These are phyloP conservation scores for Litchi chinensis DNA, from an alignment of 345 rosid genomes.

Conservation along the genomic window DNA sequence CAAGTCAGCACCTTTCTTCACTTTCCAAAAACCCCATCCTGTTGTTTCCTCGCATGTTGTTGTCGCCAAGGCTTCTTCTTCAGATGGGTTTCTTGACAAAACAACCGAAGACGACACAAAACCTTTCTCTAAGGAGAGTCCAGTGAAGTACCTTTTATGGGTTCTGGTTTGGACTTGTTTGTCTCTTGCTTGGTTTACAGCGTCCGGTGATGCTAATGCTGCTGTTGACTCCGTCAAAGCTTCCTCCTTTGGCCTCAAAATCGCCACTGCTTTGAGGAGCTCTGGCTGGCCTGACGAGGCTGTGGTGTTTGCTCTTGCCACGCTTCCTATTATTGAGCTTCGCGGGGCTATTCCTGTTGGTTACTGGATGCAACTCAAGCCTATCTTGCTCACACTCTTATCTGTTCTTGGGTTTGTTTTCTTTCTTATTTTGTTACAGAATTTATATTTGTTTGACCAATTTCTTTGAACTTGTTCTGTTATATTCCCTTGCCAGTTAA, in stretches of 20 bases:
- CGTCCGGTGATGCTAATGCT: slow-evolving; percentile 80
- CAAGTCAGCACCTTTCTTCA: slow-evolving; percentile 25
- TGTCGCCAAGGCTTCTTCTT: slow-evolving; percentile 26
- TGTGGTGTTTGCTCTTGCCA: slow-evolving; percentile 88
- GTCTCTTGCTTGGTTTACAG: slow-evolving; percentile 78
- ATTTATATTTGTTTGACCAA: not conserved
- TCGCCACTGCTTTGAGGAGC: slow-evolving; percentile 64
- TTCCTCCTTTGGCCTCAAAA: slow-evolving; percentile 72
- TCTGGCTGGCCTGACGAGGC: slow-evolving; percentile 85
- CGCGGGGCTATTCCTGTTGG: slow-evolving; percentile 98
- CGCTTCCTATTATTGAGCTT: slow-evolving; percentile 88
- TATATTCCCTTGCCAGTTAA: not conserved
- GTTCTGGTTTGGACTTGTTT: slow-evolving; percentile 73
- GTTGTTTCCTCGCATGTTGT: slow-evolving; percentile 11
- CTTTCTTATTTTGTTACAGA: slow-evolving; percentile 6
- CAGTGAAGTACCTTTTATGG: slow-evolving; percentile 52
- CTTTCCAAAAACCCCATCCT: slow-evolving; percentile 24
- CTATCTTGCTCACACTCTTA: slow-evolving; percentile 50
- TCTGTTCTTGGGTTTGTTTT: slow-evolving; percentile 77
- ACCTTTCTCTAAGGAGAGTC: slow-evolving; percentile 43
- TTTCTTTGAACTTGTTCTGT: not conserved
- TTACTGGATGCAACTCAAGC: slow-evolving; percentile 93
- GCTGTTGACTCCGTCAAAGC: slow-evolving; percentile 79
- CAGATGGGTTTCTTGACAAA: slow-evolving; percentile 34
- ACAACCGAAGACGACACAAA: slow-evolving; percentile 30